Base-by-base conservation (phyloP, 1,139 yeast species). In the Yamadazyma dushanensis region DNA sequence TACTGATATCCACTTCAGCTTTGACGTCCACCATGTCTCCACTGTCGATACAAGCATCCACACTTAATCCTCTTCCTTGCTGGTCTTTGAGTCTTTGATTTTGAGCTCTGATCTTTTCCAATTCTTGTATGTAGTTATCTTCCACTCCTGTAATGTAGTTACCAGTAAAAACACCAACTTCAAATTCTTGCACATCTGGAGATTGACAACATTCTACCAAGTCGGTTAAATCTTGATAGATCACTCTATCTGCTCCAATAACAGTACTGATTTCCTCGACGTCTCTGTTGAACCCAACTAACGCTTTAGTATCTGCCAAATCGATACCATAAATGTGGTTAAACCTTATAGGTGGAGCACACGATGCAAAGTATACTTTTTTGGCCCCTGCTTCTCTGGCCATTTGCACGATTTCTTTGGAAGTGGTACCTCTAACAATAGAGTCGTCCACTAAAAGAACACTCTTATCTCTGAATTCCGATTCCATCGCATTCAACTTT, bases 141-240 rank as follows among this genome's bases (percentile, higher is more conserved):
- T 88, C 96, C 31, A 83, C 84, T 37, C 97, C 97, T 13, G 98
- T 92, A 44, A 92, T 80, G 59, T 92, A 92, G 46, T 80, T 64
- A 35, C 98, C 98, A 13, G 95, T 92, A 61, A 92, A 92, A n/a
- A 92, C 98, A 57, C 98, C 98, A 35, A 87, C 92, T 65, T 92
- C 98, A 54, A 89, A 92, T 17, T 54, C 38, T 25, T 70, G 63
- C 41, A 84, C 68, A n/a, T 50, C 55, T 18, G 74, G 75, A n/a
- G 70, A 65, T 45, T 64, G 63, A 62, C 97, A 90, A 53, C 96
- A 88, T 26, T 75, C 86, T 28, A 87, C 63, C 54, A 92, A 74
- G 56, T 92, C 97, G 32, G 83, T 76, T 45, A 92, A 69, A 31
- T 82, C 78, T 68, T 94, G 98, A 64, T 85, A 92, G 45, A 89